Percentiles rank a stretch among this genome's conserved stretches.
phyloP scores from a whole-genome alignment of 768 basidiomycete genomes.

The Mycena vitilis region DNA sequence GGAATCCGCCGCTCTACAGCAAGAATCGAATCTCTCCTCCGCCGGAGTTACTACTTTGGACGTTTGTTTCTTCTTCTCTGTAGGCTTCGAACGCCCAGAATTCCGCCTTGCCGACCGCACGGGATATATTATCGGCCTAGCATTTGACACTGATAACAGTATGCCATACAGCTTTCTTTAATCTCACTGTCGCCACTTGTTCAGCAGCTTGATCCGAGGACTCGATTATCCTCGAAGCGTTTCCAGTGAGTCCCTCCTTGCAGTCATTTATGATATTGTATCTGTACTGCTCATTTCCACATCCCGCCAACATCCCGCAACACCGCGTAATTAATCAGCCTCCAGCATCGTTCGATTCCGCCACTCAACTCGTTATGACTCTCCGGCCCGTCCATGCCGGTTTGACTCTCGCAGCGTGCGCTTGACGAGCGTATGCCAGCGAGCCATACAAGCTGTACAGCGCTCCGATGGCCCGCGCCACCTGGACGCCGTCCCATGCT shows the following conservation, averaged over 20 bases:
- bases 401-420: not conserved
- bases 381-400: slow-evolving; percentile 17
- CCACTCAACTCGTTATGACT: slow-evolving; percentile 5
- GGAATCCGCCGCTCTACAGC: slow-evolving; percentile 2
- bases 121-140: slow-evolving; percentile 10
- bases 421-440: not conserved
- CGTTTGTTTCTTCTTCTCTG: not conserved
- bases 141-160: not conserved
- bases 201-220: slow-evolving; percentile 19
- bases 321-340: slow-evolving; percentile 26
- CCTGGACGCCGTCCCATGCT: not conserved
- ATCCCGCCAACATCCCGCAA: not conserved
- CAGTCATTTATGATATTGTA: not conserved
- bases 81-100: slow-evolving; percentile 7
- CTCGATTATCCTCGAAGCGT: not conserved
- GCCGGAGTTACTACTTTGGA: slow-evolving; percentile 11
- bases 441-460: too few species aligned
- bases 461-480: not conserved
- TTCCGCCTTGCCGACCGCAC: slow-evolving; percentile 11
- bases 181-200: slow-evolving; percentile 8
- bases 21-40: not conserved
- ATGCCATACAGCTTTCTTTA: slow-evolving; percentile 4
- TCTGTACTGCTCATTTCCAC: slow-evolving; percentile 13
- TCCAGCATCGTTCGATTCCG: slow-evolving; percentile 1
- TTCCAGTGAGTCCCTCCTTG: not conserved